phyloP scores from a whole-genome alignment of 176 grass and related monocot genomes.

The Eragrostis nindensis region DNA sequence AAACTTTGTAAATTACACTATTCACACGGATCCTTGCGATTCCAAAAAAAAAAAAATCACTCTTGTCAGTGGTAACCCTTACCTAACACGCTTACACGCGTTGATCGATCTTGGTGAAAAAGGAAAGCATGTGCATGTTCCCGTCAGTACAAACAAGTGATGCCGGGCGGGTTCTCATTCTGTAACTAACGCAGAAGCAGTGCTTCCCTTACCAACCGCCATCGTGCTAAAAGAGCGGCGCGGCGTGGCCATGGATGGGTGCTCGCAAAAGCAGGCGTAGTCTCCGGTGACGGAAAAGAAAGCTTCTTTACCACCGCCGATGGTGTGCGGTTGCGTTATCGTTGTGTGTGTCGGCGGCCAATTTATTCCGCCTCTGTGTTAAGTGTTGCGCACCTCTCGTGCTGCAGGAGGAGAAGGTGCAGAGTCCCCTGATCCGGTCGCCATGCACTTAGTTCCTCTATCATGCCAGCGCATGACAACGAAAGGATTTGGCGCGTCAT shows the following conservation, averaged over 20 bases:
- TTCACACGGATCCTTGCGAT: too few relatives aligned
- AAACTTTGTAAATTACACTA: too few relatives aligned
- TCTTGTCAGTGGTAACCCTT: not conserved
- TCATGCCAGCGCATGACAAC: not conserved
- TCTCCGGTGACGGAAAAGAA: not conserved
- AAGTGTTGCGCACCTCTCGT: too few relatives aligned
- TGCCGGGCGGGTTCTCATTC: not conserved
- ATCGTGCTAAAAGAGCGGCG: not conserved
- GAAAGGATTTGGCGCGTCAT: not conserved
- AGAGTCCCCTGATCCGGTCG: not conserved
- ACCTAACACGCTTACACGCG: conserved; percentile 18
- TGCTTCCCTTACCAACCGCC: not conserved
- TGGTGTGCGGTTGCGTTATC: not conserved
- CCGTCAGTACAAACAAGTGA: too few relatives aligned
- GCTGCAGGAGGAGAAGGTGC: too few relatives aligned
- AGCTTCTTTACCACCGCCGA: not conserved
- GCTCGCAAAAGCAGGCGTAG: not conserved
- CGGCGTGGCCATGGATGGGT: not conserved
- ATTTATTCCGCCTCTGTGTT: not conserved
- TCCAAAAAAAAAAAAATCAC: too few relatives aligned
- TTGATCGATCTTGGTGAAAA: not conserved
- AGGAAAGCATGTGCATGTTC: too few relatives aligned
- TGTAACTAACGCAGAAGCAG: not conserved
- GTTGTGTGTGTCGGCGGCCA: conserved; percentile 7
- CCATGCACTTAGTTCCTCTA: not conserved